Conservation (phyloP, 805 yeast genomes). For the Hagleromyces aurorensis region DNA sequence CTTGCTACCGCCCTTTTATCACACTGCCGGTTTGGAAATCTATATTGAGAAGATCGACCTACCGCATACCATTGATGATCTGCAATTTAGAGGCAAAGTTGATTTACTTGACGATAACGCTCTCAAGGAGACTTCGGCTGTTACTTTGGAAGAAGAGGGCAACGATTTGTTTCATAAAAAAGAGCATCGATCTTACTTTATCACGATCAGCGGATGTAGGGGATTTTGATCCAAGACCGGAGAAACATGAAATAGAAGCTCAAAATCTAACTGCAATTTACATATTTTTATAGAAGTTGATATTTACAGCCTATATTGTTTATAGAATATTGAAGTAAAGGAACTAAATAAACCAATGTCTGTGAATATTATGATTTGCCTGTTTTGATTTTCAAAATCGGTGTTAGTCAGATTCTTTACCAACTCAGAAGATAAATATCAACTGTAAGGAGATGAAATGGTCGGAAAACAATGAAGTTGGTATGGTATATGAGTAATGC, state of each 20-base stretch:
- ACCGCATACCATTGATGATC: conserved; percentile 26
- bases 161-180: conserved; percentile 27
- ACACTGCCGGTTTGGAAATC: conserved; percentile 48
- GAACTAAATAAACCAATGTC: too few species aligned
- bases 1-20: conserved; percentile 44
- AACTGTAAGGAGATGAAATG: too few species aligned
- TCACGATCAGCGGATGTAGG: conserved; percentile 29
- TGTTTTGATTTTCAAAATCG: too few species aligned
- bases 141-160: conserved; percentile 3
- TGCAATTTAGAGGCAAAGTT: conserved; percentile 20
- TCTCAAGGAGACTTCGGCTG: not conserved
- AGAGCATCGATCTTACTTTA: conserved; percentile 35
- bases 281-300: too few species aligned
- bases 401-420: too few species aligned
- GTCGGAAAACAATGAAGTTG: not conserved
- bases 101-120: conserved; percentile 2
- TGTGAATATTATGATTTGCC: too few species aligned
- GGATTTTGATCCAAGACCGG: conserved; percentile 19
- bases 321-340: too few species aligned
- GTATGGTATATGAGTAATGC: conserved; percentile 1
- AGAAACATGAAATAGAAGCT: too few species aligned
- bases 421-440: too few species aligned
- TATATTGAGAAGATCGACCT: conserved; percentile 33
- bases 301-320: too few species aligned
- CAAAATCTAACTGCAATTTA: not conserved